These are phyloP conservation scores for Coniella vitis DNA, from an alignment of 2,329 filamentous ascomycete species.

Conservation along the genomic window DNA sequence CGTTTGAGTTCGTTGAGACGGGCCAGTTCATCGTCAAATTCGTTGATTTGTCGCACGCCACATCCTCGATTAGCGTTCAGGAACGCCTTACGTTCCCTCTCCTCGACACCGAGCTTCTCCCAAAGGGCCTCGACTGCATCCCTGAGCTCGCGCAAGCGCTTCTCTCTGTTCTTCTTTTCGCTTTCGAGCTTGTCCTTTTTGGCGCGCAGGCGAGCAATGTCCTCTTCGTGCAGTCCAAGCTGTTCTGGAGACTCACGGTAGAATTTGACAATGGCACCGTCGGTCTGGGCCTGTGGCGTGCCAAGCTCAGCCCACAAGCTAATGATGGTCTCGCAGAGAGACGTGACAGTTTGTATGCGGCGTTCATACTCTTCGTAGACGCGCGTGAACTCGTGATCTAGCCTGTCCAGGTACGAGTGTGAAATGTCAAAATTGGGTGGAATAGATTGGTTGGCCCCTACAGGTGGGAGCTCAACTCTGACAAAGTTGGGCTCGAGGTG, in stretches of 20 bases:
- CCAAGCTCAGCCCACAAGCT: slow-evolving; percentile 94
- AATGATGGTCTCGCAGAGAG: slow-evolving; percentile 76
- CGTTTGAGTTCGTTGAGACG: slow-evolving; percentile 87
- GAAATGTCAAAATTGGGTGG: slow-evolving; percentile 89
- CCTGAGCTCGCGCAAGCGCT: slow-evolving; percentile 60
- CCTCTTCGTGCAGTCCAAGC: slow-evolving; percentile 83
- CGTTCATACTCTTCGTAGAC: slow-evolving; percentile 95
- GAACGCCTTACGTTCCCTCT: slow-evolving; percentile 77
- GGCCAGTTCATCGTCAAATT: slow-evolving; percentile 85
- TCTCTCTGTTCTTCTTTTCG: slow-evolving; percentile 82
- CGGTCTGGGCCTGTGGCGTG: slow-evolving; percentile 87
- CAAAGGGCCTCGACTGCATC: slow-evolving; percentile 77
- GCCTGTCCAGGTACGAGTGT: slow-evolving; percentile 72
- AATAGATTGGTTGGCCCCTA: slow-evolving; percentile 66
- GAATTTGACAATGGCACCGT: slow-evolving; percentile 77
- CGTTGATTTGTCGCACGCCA: slow-evolving; percentile 85
- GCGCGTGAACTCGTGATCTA: slow-evolving; percentile 86
- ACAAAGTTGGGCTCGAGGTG: slow-evolving; percentile 90
- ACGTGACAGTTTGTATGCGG: slow-evolving; percentile 68
- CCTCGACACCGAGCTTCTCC: slow-evolving; percentile 79
- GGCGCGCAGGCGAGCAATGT: slow-evolving; percentile 63
- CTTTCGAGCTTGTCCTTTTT: slow-evolving; percentile 78
- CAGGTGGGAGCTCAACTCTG: slow-evolving; percentile 77
- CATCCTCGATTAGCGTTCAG: slow-evolving; percentile 83
- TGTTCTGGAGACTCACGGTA: slow-evolving; percentile 90